Evolutionary conservation across 768 basidiomycete genomes (phyloP).

Genomic region (Pisolithus albus): DNA sequence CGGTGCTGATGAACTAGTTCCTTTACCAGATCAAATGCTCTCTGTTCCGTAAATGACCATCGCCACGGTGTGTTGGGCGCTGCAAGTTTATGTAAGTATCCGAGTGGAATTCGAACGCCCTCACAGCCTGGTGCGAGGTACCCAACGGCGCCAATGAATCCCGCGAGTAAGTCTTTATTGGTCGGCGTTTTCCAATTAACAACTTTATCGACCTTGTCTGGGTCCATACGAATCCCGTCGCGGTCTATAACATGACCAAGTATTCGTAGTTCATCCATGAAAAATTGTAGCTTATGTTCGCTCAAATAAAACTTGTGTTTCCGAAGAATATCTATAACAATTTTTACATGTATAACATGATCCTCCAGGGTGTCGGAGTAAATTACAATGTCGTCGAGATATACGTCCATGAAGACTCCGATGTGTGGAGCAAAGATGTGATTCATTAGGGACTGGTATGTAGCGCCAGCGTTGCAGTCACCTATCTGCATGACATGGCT

Average conservation of each 20-base stretch:
- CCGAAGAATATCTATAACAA: slow-evolving; percentile 30
- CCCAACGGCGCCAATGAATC: slow-evolving; percentile 27
- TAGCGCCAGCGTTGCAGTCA: too few species aligned
- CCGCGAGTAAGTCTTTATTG: slow-evolving; percentile 25
- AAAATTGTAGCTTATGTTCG: slow-evolving; percentile 30
- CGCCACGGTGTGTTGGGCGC: slow-evolving; percentile 8
- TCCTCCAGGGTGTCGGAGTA: slow-evolving; percentile 9
- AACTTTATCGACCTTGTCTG: slow-evolving; percentile 35
- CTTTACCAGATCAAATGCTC: slow-evolving; percentile 27
- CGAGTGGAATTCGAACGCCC: slow-evolving; percentile 33
- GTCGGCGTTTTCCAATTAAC: slow-evolving; percentile 31
- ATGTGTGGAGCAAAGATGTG: too few species aligned
- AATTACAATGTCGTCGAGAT: too few species aligned
- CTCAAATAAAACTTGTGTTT: slow-evolving; percentile 33
- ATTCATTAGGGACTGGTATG: too few species aligned
- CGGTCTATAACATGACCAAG: slow-evolving; percentile 33
- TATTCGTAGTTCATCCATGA: slow-evolving; percentile 24
- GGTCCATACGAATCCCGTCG: slow-evolving; percentile 36
- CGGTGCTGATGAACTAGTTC: slow-evolving; percentile 10
- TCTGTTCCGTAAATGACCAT: slow-evolving; percentile 27
- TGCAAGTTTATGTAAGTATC: slow-evolving; percentile 19
- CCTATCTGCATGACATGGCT: too few species aligned
- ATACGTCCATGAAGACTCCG: too few species aligned
- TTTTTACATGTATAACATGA: slow-evolving; percentile 24
- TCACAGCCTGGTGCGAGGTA: slow-evolving; percentile 31